Base-by-base conservation (phyloP, 1,284 basidiomycete genomes). In the Ustilago cynodontis region DNA sequence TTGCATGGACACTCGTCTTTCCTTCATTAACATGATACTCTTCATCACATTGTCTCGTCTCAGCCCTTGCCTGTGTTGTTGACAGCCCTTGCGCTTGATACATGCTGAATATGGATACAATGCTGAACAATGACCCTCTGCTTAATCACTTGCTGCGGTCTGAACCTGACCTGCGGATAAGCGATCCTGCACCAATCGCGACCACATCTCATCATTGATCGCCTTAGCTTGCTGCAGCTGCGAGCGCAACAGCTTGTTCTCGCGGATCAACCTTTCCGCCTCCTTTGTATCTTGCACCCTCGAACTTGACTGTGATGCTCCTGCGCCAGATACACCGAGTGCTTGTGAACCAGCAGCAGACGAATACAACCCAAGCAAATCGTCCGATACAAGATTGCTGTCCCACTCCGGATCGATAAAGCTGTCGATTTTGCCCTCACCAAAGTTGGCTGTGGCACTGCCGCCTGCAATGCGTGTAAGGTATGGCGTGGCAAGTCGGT, bases 151-250 rank as follows among this genome's bases (percentile, higher is more conserved):
- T 10, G 56, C 47, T 6, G 24, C 39, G n/a, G 41, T 53, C 50
- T 61, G 47, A 31, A 70, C 59, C 20, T 60, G 61, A 37, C n/a
- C 59, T 10, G 63, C 24, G 10, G 50, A 59, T 14, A 77, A 66
- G 16, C 75, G 56, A 31, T 73, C 61, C 31, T 63, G 66, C 9
- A 81, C 79, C 6, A 82, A 51, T 4, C 65, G 61, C 37, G 70
- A 65, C 80, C 80, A 82, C 77, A 82, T 80, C 26, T 79, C 72
- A 49, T 81, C 80, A 50, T 83, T 83, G 55, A 83, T 64, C 29
- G 70, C 66, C 54, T 79, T 81, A 33, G 81, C 81, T 28, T 77
- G 71, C n/a, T 67, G 61, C 50, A 83, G 63, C 57, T 83, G 80
- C 2, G 67, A 56, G 14, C 77, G 59, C 41, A 82, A 60, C 51